Evolutionary conservation across 1,139 yeast genomes (phyloP), one percentile per base, ranked within the genome.

Genomic region (Wickerhamomyces sp.): DNA sequence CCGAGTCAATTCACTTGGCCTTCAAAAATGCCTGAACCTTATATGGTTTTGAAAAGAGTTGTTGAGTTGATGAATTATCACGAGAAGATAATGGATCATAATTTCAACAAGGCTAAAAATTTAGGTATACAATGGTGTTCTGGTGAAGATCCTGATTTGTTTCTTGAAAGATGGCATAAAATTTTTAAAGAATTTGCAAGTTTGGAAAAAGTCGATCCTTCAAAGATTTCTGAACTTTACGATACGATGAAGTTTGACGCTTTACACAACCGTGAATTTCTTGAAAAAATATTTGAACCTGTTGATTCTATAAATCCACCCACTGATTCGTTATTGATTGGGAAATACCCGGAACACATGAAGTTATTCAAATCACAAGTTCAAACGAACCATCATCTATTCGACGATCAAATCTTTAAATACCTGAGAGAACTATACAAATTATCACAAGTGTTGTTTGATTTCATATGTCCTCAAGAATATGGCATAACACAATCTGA

Each of bases 1-100:
- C 98, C 98, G n/a, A 88, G 95, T 1, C 96, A 91, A 55, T 93
- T 93, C 59, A 86, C 98, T 0, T 93, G 99, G 99, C 98, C 99
- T 2, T 87, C 93, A 13, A 87, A 88, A 54, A 88, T 91, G 84
- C 98, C 98, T 0, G 94, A 91, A 56, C 99, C 99, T 1, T 89
- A 87, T 58, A 76, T 81, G 33, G 98, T 93, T 10, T 83, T 93
- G 49, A 84, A 86, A 52, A 70, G 96, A 43, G 98, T 93, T 22
- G 95, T 94, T 32, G 96, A 88, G 53, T 70, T 93, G 51, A 91
- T 93, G 98, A 87, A 82, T 58, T 89, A 84, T 59, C 97, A 91
- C 55, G 80, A 79, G 36, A 75, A 73, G 49, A 78, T 93, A 31
- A 79, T 93, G 91, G 82, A 81, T 36, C 75, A 81, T 59, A 91